Evolutionary conservation across 78 protist species (phyloP).

Genomic region (Dictyostelium firmibasis): DNA sequence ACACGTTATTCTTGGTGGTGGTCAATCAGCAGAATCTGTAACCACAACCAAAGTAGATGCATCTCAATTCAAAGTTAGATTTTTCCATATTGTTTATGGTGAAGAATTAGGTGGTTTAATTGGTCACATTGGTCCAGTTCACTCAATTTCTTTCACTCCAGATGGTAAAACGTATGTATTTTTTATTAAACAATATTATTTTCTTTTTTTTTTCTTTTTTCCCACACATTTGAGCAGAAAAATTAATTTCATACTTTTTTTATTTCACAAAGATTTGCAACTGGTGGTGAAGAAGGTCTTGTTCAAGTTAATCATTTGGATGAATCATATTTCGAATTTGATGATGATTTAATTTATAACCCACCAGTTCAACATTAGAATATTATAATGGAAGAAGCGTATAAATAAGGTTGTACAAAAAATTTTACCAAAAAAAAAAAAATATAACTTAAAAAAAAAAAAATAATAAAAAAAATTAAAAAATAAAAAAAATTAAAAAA

Average conservation of each 20-base stretch:
- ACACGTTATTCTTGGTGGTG: constrained; percentile 94
- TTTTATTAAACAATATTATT: neutral
- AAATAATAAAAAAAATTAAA: no score
- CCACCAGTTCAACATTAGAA: neutral
- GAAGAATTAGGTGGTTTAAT: constrained; percentile 68
- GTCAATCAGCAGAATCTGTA: constrained; percentile 92
- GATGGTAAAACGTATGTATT: constrained; percentile 39
- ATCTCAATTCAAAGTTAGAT: constrained; percentile 88
- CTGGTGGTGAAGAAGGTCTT: constrained; percentile 78
- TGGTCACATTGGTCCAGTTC: constrained; percentile 85
- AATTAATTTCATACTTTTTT: neutral
- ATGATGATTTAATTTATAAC: constrained; percentile 31
- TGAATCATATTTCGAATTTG: constrained; percentile 54
- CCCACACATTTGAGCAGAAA: neutral
- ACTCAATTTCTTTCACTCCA: constrained; percentile 66
- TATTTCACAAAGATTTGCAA: constrained; percentile 21
- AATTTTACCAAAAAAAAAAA: neutral
- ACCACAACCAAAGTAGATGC: constrained; percentile 85
- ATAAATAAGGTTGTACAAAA: neutral
- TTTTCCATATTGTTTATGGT: constrained; percentile 89
- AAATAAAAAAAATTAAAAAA: no score
- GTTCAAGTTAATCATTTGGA: constrained; percentile 49
- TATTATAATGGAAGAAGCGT: neutral
- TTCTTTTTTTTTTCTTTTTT: neutral
- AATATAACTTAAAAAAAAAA: no score